phyloP scores from a whole-genome alignment of 2,329 filamentous ascomycete genomes.

The Hawksworthiomyces lignivorus region DNA sequence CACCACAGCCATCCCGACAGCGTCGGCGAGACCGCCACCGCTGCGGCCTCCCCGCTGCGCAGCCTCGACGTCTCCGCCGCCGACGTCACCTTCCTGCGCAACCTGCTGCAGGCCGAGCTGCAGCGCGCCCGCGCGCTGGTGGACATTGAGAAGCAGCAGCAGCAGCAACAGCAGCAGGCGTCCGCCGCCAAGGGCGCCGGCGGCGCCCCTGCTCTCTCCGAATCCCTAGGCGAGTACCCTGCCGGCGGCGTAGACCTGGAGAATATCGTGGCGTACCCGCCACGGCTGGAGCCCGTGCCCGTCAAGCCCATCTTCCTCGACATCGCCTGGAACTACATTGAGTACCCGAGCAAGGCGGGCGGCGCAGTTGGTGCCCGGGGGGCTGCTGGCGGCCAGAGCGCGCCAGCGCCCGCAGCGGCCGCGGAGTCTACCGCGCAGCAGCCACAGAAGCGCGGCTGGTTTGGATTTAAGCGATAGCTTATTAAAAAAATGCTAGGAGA shows the following conservation, averaged over 20 bases:
- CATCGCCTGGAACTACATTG: slow-evolving; percentile 95
- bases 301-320: slow-evolving; percentile 96
- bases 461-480: slow-evolving; percentile 56
- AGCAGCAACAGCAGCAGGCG: slow-evolving; percentile 51
- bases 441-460: slow-evolving; percentile 65
- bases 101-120: slow-evolving; percentile 61
- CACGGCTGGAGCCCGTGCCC: slow-evolving; percentile 72
- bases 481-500: neutral
- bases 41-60: slow-evolving; percentile 38
- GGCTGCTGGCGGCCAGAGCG: slow-evolving; percentile 14
- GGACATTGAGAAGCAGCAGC: slow-evolving; percentile 71
- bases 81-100: slow-evolving; percentile 51
- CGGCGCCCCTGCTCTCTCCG: slow-evolving; percentile 48
- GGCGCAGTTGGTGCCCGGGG: slow-evolving; percentile 12
- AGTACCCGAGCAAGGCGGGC: slow-evolving; percentile 63
- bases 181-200: slow-evolving; percentile 9
- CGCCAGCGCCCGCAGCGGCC: slow-evolving; percentile 20
- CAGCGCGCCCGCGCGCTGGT: slow-evolving; percentile 80
- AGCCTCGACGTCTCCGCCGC: slow-evolving; percentile 59
- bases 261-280: slow-evolving; percentile 82
- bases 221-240: slow-evolving; percentile 70
- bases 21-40: slow-evolving; percentile 9
- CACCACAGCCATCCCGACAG: no score
- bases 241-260: slow-evolving; percentile 61
- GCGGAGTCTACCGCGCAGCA: slow-evolving; percentile 33